Evolutionary conservation across 1,284 basidiomycete genomes (phyloP), one percentile per base, ranked within the genome.

Genomic region (Trichosporon faecale): DNA sequence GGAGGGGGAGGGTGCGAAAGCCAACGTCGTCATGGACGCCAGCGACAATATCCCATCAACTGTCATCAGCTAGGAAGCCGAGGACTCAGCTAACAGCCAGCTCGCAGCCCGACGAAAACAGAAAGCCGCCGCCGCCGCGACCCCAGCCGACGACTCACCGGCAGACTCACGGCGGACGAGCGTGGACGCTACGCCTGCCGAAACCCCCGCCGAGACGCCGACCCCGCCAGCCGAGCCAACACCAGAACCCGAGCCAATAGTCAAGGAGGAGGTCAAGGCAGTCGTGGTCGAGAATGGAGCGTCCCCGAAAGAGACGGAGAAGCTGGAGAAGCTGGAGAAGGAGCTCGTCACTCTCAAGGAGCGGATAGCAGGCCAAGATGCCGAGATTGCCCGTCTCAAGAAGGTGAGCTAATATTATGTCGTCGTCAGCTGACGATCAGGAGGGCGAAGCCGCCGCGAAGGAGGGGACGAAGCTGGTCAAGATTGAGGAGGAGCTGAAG

Each of bases 281-380:
- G 49, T 12, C 21, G 49, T 23, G 8, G 3, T 44, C 18, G 40
- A 44, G 49, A 25, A 55, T 25, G 49, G 49, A 7, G 49, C 52
- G 7, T 12, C 49, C 52, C 46, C 46, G 9, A n/a, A 21, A 25
- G 55, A 31, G 5, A 31, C 14, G 9, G 52, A 16, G 27, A 7
- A 31, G 27, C 12, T 14, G 29, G 12, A 7, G 3, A 60, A 80
- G 23, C 76, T 82, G 8, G 78, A 79, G 72, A 21, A 70, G 16
- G 76, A 80, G 55, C 55, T 83, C 11, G 33, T 73, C 0, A 35
- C 68, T 0, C 68, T 81, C 27, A 65, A 33, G 57, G 29, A 52
- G 23, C 49, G 49, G 49, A 52, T 52, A 31, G 11, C 27, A 3
- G 18, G 18, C 21, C 27, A 18, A 7, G 16, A 31, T 3, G 57